These are phyloP conservation scores for Trifolium fragiferum DNA, from an alignment of 306 rosid genomes.

Conservation along the genomic window DNA sequence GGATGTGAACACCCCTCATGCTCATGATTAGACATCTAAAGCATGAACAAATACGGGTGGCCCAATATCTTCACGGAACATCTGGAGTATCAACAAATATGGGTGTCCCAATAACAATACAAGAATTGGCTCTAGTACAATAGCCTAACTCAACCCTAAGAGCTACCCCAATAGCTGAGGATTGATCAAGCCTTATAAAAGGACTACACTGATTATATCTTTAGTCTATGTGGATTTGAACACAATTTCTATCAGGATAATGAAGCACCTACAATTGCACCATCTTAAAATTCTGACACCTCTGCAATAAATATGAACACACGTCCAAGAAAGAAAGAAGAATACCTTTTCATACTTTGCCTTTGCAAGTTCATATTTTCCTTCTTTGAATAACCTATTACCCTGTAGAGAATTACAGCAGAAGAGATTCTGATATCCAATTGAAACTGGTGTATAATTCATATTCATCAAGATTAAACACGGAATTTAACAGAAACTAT, in stretches of 20 bases:
- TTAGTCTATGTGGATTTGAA: not conserved
- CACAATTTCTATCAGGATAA: not conserved
- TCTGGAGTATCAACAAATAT: too few species aligned
- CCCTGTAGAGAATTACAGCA: slow-evolving; percentile 66
- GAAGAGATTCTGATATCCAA: slow-evolving; percentile 29
- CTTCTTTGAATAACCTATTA: slow-evolving; percentile 95
- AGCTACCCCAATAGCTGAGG: not conserved
- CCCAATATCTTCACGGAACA: not conserved
- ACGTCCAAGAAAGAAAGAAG: slow-evolving; percentile 22
- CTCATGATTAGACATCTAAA: not conserved
- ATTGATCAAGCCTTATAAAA: not conserved
- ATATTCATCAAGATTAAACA: slow-evolving; percentile 2
- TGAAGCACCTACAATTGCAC: slow-evolving; percentile 18
- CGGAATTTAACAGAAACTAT: not conserved
- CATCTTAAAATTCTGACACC: slow-evolving; percentile 24
- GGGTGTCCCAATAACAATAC: not conserved
- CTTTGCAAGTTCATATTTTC: slow-evolving; percentile 92
- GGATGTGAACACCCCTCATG: not conserved
- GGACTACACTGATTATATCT: not conserved
- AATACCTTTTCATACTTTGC: slow-evolving; percentile 96
- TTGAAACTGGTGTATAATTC: slow-evolving; percentile 2
- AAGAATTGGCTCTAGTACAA: not conserved
- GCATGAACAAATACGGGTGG: not conserved
- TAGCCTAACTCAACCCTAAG: not conserved
- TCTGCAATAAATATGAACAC: slow-evolving; percentile 20